Percentiles rank a stretch among this genome's conserved stretches.
Evolutionary conservation across 208 protist species (phyloP).

Genomic region (Crithidia bombi): DNA sequence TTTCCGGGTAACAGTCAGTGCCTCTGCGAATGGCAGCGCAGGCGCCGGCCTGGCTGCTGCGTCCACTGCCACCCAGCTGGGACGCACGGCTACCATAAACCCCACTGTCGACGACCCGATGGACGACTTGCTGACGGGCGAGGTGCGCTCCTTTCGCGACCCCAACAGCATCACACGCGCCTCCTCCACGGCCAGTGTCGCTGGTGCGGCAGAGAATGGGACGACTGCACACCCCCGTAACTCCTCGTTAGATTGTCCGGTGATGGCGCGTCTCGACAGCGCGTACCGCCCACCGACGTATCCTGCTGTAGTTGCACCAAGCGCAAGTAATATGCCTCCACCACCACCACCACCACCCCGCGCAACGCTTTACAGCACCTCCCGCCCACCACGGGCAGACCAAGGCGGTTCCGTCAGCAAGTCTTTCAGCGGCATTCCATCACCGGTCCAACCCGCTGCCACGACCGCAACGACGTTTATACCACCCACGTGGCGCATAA

Average conservation of each 20-base stretch:
- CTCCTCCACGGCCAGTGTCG: conserved; percentile 45
- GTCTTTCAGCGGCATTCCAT: not conserved
- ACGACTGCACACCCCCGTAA: conserved; percentile 18
- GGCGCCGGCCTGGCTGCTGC: not conserved
- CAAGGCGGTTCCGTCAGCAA: not conserved
- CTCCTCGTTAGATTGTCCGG: conserved; percentile 9
- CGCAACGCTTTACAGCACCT: conserved; percentile 21
- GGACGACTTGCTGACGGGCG: conserved; percentile 67
- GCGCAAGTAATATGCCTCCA: not conserved
- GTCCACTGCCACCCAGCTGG: conserved; percentile 6
- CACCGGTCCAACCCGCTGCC: not conserved
- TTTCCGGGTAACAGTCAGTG: not conserved
- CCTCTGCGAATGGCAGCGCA: not conserved
- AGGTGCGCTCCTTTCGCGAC: conserved; percentile 75
- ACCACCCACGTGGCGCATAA: conserved; percentile 1
- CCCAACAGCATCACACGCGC: conserved; percentile 51
- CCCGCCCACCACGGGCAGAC: conserved; percentile 11
- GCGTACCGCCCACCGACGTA: conserved; percentile 26
- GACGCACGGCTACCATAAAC: not conserved
- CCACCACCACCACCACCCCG: conserved; percentile 24
- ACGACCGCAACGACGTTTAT: not conserved
- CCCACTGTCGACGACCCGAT: conserved; percentile 12
- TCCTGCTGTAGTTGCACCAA: not conserved
- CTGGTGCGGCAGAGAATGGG: not conserved
- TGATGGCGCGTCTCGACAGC: conserved; percentile 15